Conservation (phyloP, 148 eudicot genomes). For the Chenopodium album region DNA sequence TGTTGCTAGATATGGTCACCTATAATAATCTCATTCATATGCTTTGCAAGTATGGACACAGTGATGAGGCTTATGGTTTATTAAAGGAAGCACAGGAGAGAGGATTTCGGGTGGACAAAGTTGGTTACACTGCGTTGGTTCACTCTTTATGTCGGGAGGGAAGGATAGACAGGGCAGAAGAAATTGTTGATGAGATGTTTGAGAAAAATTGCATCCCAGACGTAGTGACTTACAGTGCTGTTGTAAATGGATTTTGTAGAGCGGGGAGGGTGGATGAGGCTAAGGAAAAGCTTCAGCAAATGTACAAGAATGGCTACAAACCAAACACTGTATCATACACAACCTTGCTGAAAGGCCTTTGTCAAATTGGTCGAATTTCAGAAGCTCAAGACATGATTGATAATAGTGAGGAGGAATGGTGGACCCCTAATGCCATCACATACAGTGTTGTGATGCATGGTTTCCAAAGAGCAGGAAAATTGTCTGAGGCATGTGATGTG, state of each 20-base stretch:
- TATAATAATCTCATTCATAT: conserved; percentile 33
- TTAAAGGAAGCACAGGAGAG: conserved; percentile 24
- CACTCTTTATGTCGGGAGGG: conserved; percentile 28
- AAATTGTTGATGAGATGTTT: conserved; percentile 31
- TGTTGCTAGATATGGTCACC: conserved; percentile 32
- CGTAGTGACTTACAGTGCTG: conserved; percentile 33
- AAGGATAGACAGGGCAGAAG: conserved; percentile 23
- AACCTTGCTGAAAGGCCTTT: conserved; percentile 33
- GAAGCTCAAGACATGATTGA: conserved; percentile 32
- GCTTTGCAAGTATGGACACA: conserved; percentile 30
- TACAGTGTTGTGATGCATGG: conserved; percentile 33
- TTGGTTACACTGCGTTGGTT: conserved; percentile 31
- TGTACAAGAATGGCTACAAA: conserved; percentile 31
- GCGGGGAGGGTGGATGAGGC: conserved; percentile 29
- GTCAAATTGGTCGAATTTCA: conserved; percentile 24
- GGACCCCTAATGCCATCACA: conserved; percentile 35
- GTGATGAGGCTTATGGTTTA: conserved; percentile 26
- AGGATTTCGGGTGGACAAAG: conserved; percentile 34
- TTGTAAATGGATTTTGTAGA: conserved; percentile 26
- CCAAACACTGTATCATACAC: conserved; percentile 35
- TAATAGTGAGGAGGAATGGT: conserved; percentile 37
- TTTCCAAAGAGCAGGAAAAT: conserved; percentile 31
- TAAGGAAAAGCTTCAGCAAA: conserved; percentile 27
- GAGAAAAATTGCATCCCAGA: conserved; percentile 28
- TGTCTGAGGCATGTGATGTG: conserved; percentile 30